Evolutionary conservation across 2,329 filamentous ascomycete species (phyloP).

Genomic region (Ceratocystiopsis minuta): DNA sequence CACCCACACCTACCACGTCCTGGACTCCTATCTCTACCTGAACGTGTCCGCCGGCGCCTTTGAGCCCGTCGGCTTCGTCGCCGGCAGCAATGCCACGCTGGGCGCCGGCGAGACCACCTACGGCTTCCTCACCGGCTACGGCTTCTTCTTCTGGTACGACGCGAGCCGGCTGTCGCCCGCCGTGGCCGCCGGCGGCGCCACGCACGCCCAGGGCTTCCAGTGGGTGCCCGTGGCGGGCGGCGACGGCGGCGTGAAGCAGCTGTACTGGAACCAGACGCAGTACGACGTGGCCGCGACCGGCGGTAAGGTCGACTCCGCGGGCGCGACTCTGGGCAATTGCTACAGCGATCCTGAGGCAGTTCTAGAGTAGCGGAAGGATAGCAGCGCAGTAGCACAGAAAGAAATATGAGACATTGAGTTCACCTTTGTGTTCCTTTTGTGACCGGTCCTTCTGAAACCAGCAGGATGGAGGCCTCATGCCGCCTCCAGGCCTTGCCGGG

Average conservation of each 20-base stretch:
- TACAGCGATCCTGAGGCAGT: not conserved
- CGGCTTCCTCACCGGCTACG: constrained; percentile 6
- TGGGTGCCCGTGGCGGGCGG: constrained; percentile 4
- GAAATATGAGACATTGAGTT: not conserved
- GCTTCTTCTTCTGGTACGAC: constrained; percentile 4
- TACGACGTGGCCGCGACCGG: constrained; percentile 4
- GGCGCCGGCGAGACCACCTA: constrained; percentile 5
- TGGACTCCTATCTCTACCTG: constrained; percentile 4
- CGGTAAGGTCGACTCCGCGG: not conserved
- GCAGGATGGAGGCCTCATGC: too few species aligned
- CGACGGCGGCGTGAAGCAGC: constrained; percentile 3
- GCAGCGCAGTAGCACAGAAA: not conserved
- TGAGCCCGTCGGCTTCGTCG: constrained; percentile 5
- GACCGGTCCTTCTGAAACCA: too few species aligned
- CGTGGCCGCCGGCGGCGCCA: not conserved
- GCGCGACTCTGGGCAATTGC: constrained; percentile 1
- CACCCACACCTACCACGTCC: constrained; percentile 3
- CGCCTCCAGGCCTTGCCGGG: too few species aligned
- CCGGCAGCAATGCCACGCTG: constrained; percentile 4
- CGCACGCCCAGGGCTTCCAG: constrained; percentile 5
- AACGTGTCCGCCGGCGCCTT: constrained; percentile 5
- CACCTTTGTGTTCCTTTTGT: too few species aligned
- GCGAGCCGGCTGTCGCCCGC: too few species aligned
- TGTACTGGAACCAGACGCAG: constrained; percentile 10
- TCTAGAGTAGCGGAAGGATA: too few species aligned